Percentiles rank a stretch among this genome's conserved stretches.
Evolutionary conservation across 345 rosid genomes (phyloP).

Genomic region (Crucihimalaya himalaica): DNA sequence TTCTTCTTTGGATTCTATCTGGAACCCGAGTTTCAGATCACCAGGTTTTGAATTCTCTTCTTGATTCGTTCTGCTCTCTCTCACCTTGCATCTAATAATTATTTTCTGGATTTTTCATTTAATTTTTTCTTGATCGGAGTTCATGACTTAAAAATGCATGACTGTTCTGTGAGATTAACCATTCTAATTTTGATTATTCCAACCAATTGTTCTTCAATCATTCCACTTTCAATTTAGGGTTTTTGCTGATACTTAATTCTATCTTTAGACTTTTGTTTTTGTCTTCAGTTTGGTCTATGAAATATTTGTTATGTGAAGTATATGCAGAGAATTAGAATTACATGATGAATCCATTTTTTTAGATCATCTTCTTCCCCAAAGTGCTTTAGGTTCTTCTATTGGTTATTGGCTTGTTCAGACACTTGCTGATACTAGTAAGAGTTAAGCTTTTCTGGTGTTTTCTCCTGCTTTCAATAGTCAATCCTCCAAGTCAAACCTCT

Average conservation of each 20-base stretch:
- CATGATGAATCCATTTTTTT: not conserved
- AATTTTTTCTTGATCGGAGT: conserved; percentile 15
- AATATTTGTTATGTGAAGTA: conserved; percentile 3
- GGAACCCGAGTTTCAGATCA: conserved; percentile 17
- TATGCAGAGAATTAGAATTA: conserved; percentile 3
- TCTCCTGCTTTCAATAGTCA: conserved; percentile 1
- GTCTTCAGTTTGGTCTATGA: not conserved
- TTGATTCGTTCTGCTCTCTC: not conserved
- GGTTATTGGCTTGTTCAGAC: conserved; percentile 3
- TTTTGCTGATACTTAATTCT: not conserved
- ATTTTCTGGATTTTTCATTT: not conserved
- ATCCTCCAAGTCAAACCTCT: conserved; percentile 2
- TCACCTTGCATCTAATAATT: not conserved
- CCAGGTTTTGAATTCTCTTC: conserved; percentile 2
- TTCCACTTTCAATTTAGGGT: not conserved
- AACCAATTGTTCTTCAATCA: not conserved
- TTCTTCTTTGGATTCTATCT: not conserved
- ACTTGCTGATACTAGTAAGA: conserved; percentile 9
- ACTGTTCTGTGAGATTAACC: not conserved
- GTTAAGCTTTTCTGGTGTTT: not conserved
- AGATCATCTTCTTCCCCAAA: not conserved
- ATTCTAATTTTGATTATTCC: not conserved
- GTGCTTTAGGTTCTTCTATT: not conserved
- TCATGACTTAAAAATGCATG: not conserved
- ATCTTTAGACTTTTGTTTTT: conserved; percentile 1